Evolutionary conservation across 2,329 filamentous ascomycete species (phyloP), one percentile per base, ranked within the genome.

Genomic region (Xylariaceae sp.): DNA sequence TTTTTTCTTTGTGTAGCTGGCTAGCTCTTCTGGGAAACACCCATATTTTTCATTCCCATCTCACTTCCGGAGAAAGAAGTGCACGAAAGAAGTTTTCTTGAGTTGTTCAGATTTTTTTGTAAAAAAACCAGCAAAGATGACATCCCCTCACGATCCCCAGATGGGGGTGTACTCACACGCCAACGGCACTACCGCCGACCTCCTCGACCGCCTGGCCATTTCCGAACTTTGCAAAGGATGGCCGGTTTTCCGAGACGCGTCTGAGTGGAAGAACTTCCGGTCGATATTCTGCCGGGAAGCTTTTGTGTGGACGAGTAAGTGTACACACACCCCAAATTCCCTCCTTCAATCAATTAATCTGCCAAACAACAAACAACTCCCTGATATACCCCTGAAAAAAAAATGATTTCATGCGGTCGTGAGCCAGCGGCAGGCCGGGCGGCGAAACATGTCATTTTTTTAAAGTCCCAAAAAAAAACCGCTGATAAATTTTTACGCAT

Each of bases 181-280:
- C 53, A 72, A 72, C 50, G 70, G 70, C 36, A 50, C 55, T 7
- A 34, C 47, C 3, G 46, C 51, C 17, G 63, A 71, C 27, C 52
- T 71, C 3, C 59, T 71, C 11, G 62, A 69, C 42, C 65, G 70
- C 15, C 54, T 70, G 15, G 62, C 62, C 39, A 61, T 74, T 6
- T 62, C 68, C 1, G 70, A 74, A 54, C 56, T 74, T n/a, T 72
- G 69, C 59, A 72, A 71, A 50, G 70, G 70, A 31, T 74, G 70
- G 70, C 69, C 70, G 2, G 65, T 74, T 26, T 74, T 74, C 53
- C 65, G 70, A 21, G 70, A 74, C 43, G 64, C 69, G 9, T 72
- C 69, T 2, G 70, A 74, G 51, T 74, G 71, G 70, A 62, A 64
- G 54, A 73, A 73, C 59, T 73, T 69, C 48, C 66, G 68, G 44